Base-by-base conservation (phyloP, 805 yeast species). In the Candida odintsovae region DNA sequence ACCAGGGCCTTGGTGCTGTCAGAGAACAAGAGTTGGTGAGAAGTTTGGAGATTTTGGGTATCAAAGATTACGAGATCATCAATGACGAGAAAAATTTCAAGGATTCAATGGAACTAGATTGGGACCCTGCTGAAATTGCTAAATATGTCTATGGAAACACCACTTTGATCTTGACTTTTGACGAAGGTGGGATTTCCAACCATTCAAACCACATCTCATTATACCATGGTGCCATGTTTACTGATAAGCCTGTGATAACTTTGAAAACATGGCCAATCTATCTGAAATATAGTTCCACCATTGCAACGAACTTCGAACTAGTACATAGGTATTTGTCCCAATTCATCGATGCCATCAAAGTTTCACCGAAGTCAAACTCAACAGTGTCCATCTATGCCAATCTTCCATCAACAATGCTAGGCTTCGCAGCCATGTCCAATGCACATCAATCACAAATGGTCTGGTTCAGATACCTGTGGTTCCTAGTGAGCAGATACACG, bases 381-480 rank as follows among this genome's bases (percentile, higher is more conserved):
- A 36, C 19, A 4, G 69, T 61, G 65, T 45, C 64, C 68, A 46
- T 68, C 65, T 46, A 65, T 74, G 38, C 68, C 40, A 52, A 58
- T 58, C 12, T 68, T 33, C 57, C 62, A 50, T 28, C 62, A 0
- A 42, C 52, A 0, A 48, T 67, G 1, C 45, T 68, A 13, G 59
- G 75, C 5, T 71, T 82, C 45, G 75, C 84, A 0, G 86, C 96
- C 4, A 89, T 92, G 96, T 68, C 82, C 3, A 73, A 73, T 52
- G 95, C 86, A 3, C 98, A 94, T 66, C 72, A 73, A 51, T 80
- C 95, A 2, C 99, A 94, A 64, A 86, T 94, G 86, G 90, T 85
- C 9, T 92, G 97, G 97, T 94, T 84, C 64, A 74, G 99, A 54
- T 86, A 86, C 69, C 83, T 89, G 1, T 94, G 97, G 97, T 70